Evolutionary conservation across 352 stramenopile genomes (phyloP).

Genomic region (Globisporangium megalacanthum): DNA sequence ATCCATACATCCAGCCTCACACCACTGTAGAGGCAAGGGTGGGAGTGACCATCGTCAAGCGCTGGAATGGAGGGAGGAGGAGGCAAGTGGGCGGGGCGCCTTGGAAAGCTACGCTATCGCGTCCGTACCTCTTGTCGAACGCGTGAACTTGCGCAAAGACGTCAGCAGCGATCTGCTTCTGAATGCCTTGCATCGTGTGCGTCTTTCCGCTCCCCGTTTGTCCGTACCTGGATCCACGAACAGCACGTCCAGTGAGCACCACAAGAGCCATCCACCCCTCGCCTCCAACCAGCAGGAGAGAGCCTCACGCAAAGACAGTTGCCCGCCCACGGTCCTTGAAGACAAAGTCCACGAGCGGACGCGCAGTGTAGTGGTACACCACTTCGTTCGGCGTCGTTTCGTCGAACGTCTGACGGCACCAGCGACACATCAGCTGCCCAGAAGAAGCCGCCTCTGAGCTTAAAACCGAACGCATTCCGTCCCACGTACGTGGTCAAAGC

Average conservation of each 20-base stretch:
- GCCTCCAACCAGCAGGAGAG: not conserved
- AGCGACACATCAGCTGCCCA: not conserved
- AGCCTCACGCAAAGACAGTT: constrained; percentile 94
- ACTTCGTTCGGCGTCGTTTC: constrained; percentile 90
- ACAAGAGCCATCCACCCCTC: not conserved
- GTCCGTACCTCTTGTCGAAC: constrained; percentile 27
- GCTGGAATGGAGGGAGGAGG: not conserved
- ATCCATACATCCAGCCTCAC: constrained; percentile 84
- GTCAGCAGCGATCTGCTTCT: constrained; percentile 69
- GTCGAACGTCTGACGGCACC: constrained; percentile 87
- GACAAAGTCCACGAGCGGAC: constrained; percentile 95
- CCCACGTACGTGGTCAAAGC: constrained; percentile 64
- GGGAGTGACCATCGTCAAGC: not conserved
- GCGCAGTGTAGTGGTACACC: constrained; percentile 90
- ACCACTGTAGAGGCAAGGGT: constrained; percentile 16
- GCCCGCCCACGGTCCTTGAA: constrained; percentile 87
- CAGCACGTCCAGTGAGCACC: not conserved
- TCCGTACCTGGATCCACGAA: constrained; percentile 45
- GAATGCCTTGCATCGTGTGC: constrained; percentile 92
- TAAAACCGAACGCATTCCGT: not conserved
- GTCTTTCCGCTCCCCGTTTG: constrained; percentile 93
- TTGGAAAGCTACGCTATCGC: not conserved
- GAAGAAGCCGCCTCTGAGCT: not conserved
- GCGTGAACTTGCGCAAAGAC: constrained; percentile 71
- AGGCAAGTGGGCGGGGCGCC: too few relatives aligned